Evolutionary conservation across 176 grass and related monocot genomes (phyloP).

Genomic region (Eleusine coracana): DNA sequence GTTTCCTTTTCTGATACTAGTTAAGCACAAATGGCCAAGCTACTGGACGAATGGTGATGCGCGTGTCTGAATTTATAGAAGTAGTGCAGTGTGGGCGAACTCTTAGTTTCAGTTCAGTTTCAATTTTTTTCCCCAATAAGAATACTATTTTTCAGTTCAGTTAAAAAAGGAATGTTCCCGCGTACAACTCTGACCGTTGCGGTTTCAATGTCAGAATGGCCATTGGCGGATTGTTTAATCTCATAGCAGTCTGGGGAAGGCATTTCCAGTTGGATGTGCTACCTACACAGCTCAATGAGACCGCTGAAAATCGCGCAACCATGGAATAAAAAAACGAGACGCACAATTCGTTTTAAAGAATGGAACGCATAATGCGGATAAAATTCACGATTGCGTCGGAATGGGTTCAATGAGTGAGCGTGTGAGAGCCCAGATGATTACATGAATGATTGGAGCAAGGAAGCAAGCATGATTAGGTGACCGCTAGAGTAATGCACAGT

Average conservation of each 20-base stretch:
- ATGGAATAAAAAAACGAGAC: constrained; percentile 39
- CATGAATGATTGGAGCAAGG: constrained; percentile 8
- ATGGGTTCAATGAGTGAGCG: constrained; percentile 19
- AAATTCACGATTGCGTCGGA: constrained; percentile 5
- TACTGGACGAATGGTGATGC: constrained; percentile 13
- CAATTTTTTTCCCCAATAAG: background rate
- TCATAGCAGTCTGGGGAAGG: constrained; percentile 20
- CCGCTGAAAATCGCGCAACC: constrained; percentile 31
- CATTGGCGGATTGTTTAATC: constrained; percentile 31
- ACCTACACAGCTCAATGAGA: constrained; percentile 32
- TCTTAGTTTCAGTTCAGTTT: constrained; percentile 28
- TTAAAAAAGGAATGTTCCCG: constrained; percentile 39
- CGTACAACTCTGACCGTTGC: constrained; percentile 52
- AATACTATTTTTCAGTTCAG: background rate
- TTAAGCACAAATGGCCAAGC: constrained; percentile 17
- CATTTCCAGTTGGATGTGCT: constrained; percentile 50
- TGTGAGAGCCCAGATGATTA: constrained; percentile 14
- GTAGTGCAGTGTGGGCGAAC: background rate
- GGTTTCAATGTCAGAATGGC: constrained; percentile 34
- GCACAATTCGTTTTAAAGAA: background rate
- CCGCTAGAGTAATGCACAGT: constrained; percentile 28
- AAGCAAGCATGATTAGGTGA: constrained; percentile 42
- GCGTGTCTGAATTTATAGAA: constrained; percentile 38
- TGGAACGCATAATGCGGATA: background rate
- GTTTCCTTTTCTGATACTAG: constrained; percentile 14